Conservation (phyloP, 257 asterid species). For the Scutellaria baicalensis region DNA sequence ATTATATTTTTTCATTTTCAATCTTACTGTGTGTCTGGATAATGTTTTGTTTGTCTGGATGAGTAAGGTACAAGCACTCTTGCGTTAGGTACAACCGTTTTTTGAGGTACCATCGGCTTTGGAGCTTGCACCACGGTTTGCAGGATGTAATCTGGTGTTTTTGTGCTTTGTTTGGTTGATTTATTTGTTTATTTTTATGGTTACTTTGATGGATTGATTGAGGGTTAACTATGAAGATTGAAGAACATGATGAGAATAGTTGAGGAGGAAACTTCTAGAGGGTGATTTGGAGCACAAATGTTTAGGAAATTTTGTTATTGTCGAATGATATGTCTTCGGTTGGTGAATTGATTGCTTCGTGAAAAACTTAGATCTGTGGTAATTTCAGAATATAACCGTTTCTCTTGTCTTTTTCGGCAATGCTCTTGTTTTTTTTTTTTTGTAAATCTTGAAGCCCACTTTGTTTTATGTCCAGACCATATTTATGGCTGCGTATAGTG, state of each 20-base stretch:
- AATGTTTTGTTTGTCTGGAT: not conserved
- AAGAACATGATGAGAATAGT: not conserved
- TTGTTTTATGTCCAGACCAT: not conserved
- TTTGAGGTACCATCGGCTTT: not conserved
- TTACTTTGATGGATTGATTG: not conserved
- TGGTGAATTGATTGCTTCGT: slow-evolving; percentile 3
- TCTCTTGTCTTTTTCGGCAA: not conserved
- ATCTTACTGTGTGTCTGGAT: not conserved
- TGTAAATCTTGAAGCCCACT: not conserved
- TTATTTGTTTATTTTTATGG: not conserved
- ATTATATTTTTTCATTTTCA: not conserved
- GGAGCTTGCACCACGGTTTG: not conserved
- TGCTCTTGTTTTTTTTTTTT: not conserved
- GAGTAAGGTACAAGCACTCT: slow-evolving; percentile 7
- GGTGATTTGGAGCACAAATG: not conserved
- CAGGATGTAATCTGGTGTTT: slow-evolving; percentile 9
- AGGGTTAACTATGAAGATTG: not conserved
- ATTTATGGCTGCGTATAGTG: not conserved
- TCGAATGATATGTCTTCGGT: not conserved
- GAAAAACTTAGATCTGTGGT: not conserved
- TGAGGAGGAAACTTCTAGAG: not conserved
- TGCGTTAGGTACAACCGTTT: slow-evolving; percentile 1
- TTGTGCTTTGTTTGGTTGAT: slow-evolving; percentile 9
- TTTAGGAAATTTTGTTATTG: not conserved
- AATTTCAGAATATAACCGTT: not conserved